phyloP scores from a whole-genome alignment of 768 basidiomycete species.

The Lactarius vividus region DNA sequence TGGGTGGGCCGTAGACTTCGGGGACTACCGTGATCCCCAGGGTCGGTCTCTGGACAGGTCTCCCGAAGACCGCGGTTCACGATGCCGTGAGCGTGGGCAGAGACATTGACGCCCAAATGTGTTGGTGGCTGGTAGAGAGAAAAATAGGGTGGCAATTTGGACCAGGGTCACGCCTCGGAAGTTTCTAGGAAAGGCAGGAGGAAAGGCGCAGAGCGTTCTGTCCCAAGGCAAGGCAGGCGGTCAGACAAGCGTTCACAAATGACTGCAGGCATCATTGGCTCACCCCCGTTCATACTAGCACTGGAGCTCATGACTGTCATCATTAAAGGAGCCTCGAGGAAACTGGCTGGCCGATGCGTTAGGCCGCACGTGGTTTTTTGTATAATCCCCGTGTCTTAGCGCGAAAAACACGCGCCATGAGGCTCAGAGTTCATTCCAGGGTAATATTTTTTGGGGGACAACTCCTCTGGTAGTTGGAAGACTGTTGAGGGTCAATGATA shows the following conservation, averaged over 20 bases:
- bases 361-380: neutral
- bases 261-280: neutral
- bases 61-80: neutral
- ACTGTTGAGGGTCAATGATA: neutral
- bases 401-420: neutral
- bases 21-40: constrained; percentile 6
- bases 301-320: neutral
- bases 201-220: constrained; percentile 10
- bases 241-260: constrained; percentile 1
- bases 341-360: neutral
- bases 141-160: constrained; percentile 8
- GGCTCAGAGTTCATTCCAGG: constrained; percentile 7
- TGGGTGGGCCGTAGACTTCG: constrained; percentile 9
- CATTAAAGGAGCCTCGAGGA: constrained; percentile 4
- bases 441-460: neutral
- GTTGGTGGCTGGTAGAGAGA: constrained; percentile 1
- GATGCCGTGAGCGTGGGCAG: constrained; percentile 20
- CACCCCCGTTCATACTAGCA: constrained; percentile 8
- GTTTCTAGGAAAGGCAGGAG: no score
- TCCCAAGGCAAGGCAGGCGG: constrained; percentile 1
- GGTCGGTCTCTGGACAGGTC: constrained; percentile 19
- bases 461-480: neutral
- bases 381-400: neutral
- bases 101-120: constrained; percentile 6
- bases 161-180: constrained; percentile 18